Conservation (phyloP, 768 basidiomycete genomes). For the Candolleomyces aberdarensis region DNA sequence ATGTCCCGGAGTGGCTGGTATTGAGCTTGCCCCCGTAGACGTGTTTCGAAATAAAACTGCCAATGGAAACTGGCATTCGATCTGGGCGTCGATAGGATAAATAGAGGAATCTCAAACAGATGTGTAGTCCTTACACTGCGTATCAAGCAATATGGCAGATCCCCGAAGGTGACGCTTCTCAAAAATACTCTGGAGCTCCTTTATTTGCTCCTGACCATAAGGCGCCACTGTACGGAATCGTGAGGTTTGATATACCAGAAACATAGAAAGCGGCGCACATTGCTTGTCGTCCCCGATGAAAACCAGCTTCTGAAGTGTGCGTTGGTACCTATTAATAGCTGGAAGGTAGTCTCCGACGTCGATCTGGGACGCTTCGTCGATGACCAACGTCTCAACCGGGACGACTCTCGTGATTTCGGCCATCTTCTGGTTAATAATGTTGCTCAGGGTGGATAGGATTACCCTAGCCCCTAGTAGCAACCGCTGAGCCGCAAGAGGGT, state of each 20-base stretch:
- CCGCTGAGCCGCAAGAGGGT: slow-evolving; percentile 17
- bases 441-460: slow-evolving; percentile 65
- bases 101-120: not conserved
- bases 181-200: slow-evolving; percentile 56
- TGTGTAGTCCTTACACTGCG: slow-evolving; percentile 48
- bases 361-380: slow-evolving; percentile 59
- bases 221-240: slow-evolving; percentile 51
- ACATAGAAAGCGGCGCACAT: slow-evolving; percentile 28
- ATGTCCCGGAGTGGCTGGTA: slow-evolving; percentile 38
- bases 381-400: slow-evolving; percentile 38
- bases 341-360: slow-evolving; percentile 46
- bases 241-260: not conserved
- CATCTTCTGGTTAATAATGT: slow-evolving; percentile 45
- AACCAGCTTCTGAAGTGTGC: slow-evolving; percentile 37
- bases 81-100: slow-evolving; percentile 24
- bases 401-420: slow-evolving; percentile 22
- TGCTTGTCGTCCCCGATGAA: slow-evolving; percentile 58
- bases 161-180: slow-evolving; percentile 48
- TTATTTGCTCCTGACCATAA: slow-evolving; percentile 52
- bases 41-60: slow-evolving; percentile 54
- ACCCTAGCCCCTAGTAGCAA: slow-evolving; percentile 43
- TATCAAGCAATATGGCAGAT: slow-evolving; percentile 47
- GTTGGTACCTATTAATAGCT: slow-evolving; percentile 30
- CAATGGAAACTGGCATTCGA: slow-evolving; percentile 65
- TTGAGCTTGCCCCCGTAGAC: slow-evolving; percentile 55